A percentile compares a stretch with the other conserved stretches of the same genome.
phyloP scores from a whole-genome alignment of 352 stramenopile genomes.

The Phytopythium litorale region DNA sequence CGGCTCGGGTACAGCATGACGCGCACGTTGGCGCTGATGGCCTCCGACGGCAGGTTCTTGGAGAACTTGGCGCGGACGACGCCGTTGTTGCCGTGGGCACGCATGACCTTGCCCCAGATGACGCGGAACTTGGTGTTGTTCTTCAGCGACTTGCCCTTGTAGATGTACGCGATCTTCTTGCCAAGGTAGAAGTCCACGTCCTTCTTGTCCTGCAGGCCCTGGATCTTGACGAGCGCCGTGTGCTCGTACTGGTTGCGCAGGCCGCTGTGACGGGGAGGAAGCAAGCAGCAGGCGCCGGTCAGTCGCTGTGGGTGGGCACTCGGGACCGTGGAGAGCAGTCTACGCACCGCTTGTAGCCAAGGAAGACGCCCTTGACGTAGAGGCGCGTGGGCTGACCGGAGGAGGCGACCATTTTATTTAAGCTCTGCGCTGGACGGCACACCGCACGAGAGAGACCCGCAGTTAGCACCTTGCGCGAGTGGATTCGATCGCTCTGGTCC shows the following conservation, averaged over 20 bases:
- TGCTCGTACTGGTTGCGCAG: slow-evolving; percentile 97
- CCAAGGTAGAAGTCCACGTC: slow-evolving; percentile 99
- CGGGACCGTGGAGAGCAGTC: not conserved
- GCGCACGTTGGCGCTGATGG: slow-evolving; percentile 96
- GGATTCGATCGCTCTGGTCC: too few relatives aligned
- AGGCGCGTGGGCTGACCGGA: slow-evolving; percentile 93
- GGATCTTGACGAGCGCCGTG: slow-evolving; percentile 99
- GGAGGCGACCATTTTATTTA: slow-evolving; percentile 89
- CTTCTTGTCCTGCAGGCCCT: slow-evolving; percentile 98
- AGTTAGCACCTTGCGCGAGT: not conserved
- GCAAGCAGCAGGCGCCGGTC: not conserved
- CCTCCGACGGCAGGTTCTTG: slow-evolving; percentile 95
- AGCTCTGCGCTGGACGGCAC: slow-evolving; percentile 42
- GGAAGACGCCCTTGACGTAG: slow-evolving; percentile 98
- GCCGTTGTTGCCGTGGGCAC: slow-evolving; percentile 97
- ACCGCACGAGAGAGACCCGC: slow-evolving; percentile 3
- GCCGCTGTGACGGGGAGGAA: slow-evolving; percentile 36
- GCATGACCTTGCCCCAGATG: slow-evolving; percentile 98
- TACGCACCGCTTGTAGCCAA: slow-evolving; percentile 96
- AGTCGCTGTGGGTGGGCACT: not conserved
- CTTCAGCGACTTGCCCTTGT: slow-evolving; percentile 95
- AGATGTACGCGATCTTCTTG: slow-evolving; percentile 99
- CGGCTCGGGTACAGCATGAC: slow-evolving; percentile 99
- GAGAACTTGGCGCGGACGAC: slow-evolving; percentile 98
- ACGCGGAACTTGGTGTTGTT: slow-evolving; percentile 98